These are phyloP conservation scores for Anisogramma anomala DNA, from an alignment of 2,329 filamentous ascomycete genomes.

Conservation along the genomic window DNA sequence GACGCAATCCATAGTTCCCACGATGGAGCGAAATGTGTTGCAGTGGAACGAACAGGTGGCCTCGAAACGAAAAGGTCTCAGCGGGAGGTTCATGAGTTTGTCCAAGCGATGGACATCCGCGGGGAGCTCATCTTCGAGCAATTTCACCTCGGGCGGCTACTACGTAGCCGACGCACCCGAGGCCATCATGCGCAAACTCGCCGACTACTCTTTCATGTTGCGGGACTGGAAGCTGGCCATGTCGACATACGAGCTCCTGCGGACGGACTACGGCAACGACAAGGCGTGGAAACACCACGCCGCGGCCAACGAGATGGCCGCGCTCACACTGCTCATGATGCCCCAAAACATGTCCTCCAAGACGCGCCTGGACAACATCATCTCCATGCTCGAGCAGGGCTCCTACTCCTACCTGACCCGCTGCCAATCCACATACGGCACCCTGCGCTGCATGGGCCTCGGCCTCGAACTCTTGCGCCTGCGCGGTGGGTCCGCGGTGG, in stretches of 20 bases:
- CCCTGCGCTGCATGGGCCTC: constrained; percentile 64
- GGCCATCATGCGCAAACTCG: constrained; percentile 83
- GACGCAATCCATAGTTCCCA: constrained; percentile 85
- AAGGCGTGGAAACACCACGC: constrained; percentile 97
- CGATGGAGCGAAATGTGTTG: constrained; percentile 86
- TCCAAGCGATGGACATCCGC: constrained; percentile 75
- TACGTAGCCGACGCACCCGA: constrained; percentile 78
- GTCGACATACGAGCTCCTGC: constrained; percentile 81
- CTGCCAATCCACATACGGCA: constrained; percentile 67
- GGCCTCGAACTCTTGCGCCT: constrained; percentile 71
- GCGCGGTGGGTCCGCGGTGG: constrained; percentile 66
- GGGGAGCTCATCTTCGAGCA: constrained; percentile 44
- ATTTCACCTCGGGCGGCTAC: constrained; percentile 72
- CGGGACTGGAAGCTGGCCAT: constrained; percentile 90
- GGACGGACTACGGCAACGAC: constrained; percentile 82
- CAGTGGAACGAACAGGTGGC: constrained; percentile 97
- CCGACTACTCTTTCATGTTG: constrained; percentile 94
- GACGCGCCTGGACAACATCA: constrained; percentile 66
- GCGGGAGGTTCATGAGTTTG: constrained; percentile 86
- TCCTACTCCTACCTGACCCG: constrained; percentile 87
- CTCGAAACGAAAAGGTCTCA: constrained; percentile 75
- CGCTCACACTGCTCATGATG: constrained; percentile 68
- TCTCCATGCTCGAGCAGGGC: constrained; percentile 79
- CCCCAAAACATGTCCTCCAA: constrained; percentile 62
- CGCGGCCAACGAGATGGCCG: constrained; percentile 89